A percentile compares a stretch with the other conserved stretches of the same genome.
Evolutionary conservation across 345 rosid genomes (phyloP).

Genomic region (Trapa incisa): DNA sequence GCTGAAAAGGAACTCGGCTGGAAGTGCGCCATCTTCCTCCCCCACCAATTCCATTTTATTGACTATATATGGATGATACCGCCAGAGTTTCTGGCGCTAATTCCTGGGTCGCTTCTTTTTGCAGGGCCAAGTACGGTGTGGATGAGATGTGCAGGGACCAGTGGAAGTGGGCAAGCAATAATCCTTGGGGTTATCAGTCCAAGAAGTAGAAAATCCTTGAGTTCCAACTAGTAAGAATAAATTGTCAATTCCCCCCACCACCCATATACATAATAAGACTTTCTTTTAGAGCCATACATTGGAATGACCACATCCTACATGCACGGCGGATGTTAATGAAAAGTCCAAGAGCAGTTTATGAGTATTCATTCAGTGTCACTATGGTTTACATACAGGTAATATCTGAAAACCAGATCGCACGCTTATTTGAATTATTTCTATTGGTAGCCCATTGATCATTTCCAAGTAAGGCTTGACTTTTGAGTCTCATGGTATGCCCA

Average conservation of each 20-base stretch:
- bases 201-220: conserved; percentile 18
- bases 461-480: too few relatives aligned
- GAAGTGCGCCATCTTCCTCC: conserved; percentile 42
- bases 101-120: not conserved
- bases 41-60: not conserved
- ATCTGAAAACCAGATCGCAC: too few relatives aligned
- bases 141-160: conserved; percentile 92
- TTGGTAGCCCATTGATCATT: too few relatives aligned
- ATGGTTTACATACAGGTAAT: too few relatives aligned
- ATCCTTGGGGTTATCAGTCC: conserved; percentile 77
- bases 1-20: conserved; percentile 84
- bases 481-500: too few relatives aligned
- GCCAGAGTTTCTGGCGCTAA: not conserved
- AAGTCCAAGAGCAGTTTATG: not conserved
- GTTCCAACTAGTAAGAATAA: not conserved
- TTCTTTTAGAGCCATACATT: too few relatives aligned
- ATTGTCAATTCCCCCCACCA: not conserved
- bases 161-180: conserved; percentile 85
- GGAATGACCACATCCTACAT: too few relatives aligned
- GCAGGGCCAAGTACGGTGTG: conserved; percentile 84
- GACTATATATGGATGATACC: not conserved
- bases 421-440: too few relatives aligned
- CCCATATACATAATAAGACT: not conserved
- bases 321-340: not conserved
- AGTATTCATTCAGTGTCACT: not conserved